phyloP scores from a whole-genome alignment of 2,329 filamentous ascomycete species.

The Xylariaceae sp. region DNA sequence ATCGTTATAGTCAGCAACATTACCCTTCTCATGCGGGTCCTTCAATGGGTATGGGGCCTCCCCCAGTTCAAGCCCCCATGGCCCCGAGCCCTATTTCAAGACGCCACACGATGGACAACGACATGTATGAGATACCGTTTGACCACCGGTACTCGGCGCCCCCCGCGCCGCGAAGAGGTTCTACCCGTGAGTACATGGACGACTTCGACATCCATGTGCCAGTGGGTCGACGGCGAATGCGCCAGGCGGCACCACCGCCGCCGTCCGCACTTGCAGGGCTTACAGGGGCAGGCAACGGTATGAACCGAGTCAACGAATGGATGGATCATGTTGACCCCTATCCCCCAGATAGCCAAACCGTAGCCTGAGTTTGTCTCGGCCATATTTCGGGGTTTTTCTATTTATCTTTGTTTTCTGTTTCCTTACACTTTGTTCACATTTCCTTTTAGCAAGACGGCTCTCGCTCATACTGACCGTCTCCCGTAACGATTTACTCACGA shows the following conservation, averaged over 20 bases:
- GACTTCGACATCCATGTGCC: constrained; percentile 24
- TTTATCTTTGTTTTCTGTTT: background rate
- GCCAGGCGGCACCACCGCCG: constrained; percentile 23
- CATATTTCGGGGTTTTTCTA: background rate
- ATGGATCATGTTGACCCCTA: constrained; percentile 26
- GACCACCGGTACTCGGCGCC: constrained; percentile 30
- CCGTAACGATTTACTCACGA: too few relatives aligned
- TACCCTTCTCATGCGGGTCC: constrained; percentile 26
- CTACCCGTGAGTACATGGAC: constrained; percentile 25
- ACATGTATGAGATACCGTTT: constrained; percentile 33
- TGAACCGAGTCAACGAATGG: constrained; percentile 32
- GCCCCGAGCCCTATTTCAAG: constrained; percentile 32
- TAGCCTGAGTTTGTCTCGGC: constrained; percentile 7
- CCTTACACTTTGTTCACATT: too few relatives aligned
- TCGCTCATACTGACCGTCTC: too few relatives aligned
- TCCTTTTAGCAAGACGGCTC: too few relatives aligned
- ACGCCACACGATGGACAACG: constrained; percentile 39
- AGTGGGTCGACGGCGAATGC: constrained; percentile 22
- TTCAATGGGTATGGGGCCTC: constrained; percentile 30
- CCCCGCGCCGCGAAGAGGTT: constrained; percentile 23
- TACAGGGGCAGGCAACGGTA: constrained; percentile 30
- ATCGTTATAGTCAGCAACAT: constrained; percentile 24
- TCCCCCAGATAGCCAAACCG: constrained; percentile 15
- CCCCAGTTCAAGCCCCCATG: constrained; percentile 24
- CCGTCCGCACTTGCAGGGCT: constrained; percentile 31